phyloP scores from a whole-genome alignment of 140 eudicot genomes.

The Erigeron philadelphicus region DNA sequence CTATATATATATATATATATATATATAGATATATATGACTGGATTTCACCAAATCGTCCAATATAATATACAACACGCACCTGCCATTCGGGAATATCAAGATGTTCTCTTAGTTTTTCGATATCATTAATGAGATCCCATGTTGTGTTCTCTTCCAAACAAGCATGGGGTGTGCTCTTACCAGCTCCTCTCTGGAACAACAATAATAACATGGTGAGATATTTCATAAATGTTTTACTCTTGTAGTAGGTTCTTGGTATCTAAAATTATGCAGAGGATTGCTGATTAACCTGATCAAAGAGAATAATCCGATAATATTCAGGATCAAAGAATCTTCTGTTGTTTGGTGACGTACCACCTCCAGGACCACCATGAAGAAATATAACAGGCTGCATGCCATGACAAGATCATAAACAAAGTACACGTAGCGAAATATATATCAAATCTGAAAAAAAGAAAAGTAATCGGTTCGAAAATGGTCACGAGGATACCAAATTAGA shows the following conservation, averaged over 20 bases:
- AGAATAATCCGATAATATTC: conserved; percentile 75
- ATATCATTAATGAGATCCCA: conserved; percentile 89
- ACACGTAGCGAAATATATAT: background rate
- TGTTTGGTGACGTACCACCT: conserved; percentile 93
- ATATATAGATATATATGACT: no score
- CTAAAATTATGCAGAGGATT: conserved; percentile 11
- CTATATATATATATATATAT: no score
- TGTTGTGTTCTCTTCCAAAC: conserved; percentile 88
- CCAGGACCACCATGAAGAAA: conserved; percentile 99
- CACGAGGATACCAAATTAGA: no score
- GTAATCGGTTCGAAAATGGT: background rate
- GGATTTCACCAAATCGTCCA: conserved; percentile 3
- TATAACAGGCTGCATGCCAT: conserved; percentile 72
- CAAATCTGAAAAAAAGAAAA: background rate
- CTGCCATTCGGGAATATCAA: conserved; percentile 96
- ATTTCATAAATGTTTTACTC: background rate
- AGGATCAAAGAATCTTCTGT: conserved; percentile 94
- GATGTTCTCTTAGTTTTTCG: conserved; percentile 79
- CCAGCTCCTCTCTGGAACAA: conserved; percentile 89
- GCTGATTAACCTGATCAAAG: conserved; percentile 76
- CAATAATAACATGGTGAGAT: conserved; percentile 14
- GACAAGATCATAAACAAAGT: conserved; percentile 17
- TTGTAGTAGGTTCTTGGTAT: background rate
- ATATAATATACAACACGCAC: conserved; percentile 28
- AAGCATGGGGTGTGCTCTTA: conserved; percentile 96